Base-by-base conservation (phyloP, 1,284 basidiomycete genomes). In the Sporisorium exsertum region DNA sequence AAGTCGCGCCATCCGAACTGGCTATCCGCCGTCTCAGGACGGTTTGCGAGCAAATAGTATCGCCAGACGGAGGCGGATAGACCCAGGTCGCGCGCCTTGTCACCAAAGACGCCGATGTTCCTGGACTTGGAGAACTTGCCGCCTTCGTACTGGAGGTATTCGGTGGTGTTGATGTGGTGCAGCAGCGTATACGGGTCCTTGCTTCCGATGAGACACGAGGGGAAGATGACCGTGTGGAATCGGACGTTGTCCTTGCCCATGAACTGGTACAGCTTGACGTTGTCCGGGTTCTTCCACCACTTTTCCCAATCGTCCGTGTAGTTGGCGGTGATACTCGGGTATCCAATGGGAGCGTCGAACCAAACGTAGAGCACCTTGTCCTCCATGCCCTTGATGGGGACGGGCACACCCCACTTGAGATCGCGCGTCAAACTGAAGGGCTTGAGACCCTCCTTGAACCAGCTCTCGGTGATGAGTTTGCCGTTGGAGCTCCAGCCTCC, bases 71-170 rank as follows among this genome's bases (percentile, higher is more conserved):
- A 94, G 0, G 94, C 87, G 33, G 95, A 93, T 47, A 97, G 92
- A 7, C 94, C 94, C 10, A 95, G 97, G 73, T 97, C 93, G 80
- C 91, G 93, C 0, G 97, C 97, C 43, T 92, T 92, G 77, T 95
- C 94, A 37, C 97, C 97, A 78, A 99, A 99, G 1, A 99, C 97
- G 66, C 97, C 97, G 65, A 97, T 92, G 79, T 95, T 95, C 79
- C 94, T 91, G 81, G 94, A 95, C 88, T 99, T 99, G 63, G 94
- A 97, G 89, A 99, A 99, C 86, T 99, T 99, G 58, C 95, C 96
- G 61, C 94, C 94, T 86, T 99, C 97, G 86, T 99, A 99, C 85
- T 98, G 97, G 66, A 99, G 89, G 86, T 97, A 99, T 86, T 99
- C 95, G 65, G 97, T 98, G 7, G 94, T 94, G 27, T 94, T 97